These are phyloP conservation scores for Erodium chrysanthum DNA, from an alignment of 441 rosid genomes.

Conservation along the genomic window DNA sequence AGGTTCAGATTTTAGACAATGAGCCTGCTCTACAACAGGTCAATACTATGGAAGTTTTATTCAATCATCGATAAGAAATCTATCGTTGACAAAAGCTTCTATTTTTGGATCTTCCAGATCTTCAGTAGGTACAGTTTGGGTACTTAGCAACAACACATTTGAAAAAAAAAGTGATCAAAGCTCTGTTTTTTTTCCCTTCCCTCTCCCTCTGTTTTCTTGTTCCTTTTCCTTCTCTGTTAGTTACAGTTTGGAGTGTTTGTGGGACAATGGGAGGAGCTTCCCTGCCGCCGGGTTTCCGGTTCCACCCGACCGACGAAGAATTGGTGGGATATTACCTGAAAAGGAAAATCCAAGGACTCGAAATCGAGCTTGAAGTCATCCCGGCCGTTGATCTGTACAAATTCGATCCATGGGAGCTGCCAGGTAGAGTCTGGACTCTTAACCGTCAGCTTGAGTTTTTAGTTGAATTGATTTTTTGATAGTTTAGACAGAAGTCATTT, in stretches of 20 bases:
- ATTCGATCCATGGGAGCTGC: slow-evolving; percentile 90
- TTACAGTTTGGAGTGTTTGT: not conserved
- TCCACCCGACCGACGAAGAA: slow-evolving; percentile 26
- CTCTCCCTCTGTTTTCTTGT: not conserved
- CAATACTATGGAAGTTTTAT: slow-evolving; percentile 38
- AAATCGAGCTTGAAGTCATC: slow-evolving; percentile 73
- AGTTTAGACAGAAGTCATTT: not conserved
- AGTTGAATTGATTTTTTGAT: too few species aligned
- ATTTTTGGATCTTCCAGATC: slow-evolving; percentile 89
- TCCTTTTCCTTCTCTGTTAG: not conserved
- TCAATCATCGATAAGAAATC: slow-evolving; percentile 49
- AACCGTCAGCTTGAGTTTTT: too few species aligned
- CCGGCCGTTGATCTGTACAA: slow-evolving; percentile 70
- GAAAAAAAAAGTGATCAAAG: not conserved
- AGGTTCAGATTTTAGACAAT: slow-evolving; percentile 33
- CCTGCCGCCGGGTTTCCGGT: slow-evolving; percentile 70
- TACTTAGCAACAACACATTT: slow-evolving; percentile 24
- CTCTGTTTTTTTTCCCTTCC: not conserved
- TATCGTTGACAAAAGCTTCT: slow-evolving; percentile 48
- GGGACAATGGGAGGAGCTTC: slow-evolving; percentile 48
- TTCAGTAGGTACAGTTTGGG: slow-evolving; percentile 48
- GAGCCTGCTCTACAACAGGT: slow-evolving; percentile 30
- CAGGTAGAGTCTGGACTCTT: slow-evolving; percentile 35
- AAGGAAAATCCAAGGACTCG: slow-evolving; percentile 44
- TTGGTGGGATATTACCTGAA: slow-evolving; percentile 25